phyloP scores from a whole-genome alignment of 2,329 filamentous ascomycete species.

The Plectosphaerella sp. region DNA sequence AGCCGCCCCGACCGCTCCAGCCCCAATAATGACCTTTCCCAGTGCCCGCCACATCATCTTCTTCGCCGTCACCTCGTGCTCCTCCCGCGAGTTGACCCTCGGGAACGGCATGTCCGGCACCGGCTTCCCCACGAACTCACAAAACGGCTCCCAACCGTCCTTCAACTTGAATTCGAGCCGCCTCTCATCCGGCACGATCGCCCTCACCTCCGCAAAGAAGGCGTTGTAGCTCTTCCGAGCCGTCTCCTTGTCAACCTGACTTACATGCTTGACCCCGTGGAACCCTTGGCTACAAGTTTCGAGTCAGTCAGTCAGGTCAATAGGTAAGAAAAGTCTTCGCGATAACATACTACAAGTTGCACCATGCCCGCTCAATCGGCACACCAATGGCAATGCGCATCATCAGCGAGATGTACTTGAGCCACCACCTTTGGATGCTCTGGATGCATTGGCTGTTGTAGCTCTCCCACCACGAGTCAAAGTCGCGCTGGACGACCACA shows the following conservation, averaged over 20 bases:
- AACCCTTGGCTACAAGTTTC: not conserved
- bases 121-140: constrained; percentile 29
- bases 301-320: too few relatives aligned
- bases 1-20: too few relatives aligned
- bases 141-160: constrained; percentile 36
- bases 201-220: constrained; percentile 4
- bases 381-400: not conserved
- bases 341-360: too few relatives aligned
- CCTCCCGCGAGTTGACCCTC: constrained; percentile 17
- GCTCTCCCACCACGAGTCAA: constrained; percentile 18
- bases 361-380: too few relatives aligned
- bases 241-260: not conserved
- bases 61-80: not conserved
- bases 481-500: constrained; percentile 24
- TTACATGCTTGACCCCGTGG: not conserved
- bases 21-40: too few relatives aligned
- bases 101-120: constrained; percentile 29
- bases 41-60: not conserved
- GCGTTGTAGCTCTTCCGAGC: not conserved
- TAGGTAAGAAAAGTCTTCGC: too few relatives aligned
- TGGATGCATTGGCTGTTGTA: constrained; percentile 6
- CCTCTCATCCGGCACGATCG: constrained; percentile 7
- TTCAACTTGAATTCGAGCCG: constrained; percentile 29
- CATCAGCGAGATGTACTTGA: not conserved
- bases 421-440: not conserved